phyloP scores from a whole-genome alignment of 148 eudicot genomes.

The Camellia japonica region DNA sequence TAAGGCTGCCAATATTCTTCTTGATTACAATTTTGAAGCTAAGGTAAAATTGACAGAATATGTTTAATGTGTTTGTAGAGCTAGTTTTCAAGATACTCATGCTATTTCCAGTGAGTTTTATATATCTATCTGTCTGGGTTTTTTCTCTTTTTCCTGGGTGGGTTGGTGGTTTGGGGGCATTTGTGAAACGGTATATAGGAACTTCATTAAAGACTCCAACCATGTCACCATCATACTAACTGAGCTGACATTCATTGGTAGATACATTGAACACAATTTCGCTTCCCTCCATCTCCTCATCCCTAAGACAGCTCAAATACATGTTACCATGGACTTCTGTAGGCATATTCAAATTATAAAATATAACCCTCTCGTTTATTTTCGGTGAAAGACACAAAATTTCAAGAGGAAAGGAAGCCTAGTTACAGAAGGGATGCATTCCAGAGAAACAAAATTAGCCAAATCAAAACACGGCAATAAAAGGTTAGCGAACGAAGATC shows the following conservation, averaged over 20 bases:
- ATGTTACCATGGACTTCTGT: not conserved
- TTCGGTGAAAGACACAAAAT: no score
- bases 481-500: no score
- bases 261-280: not conserved
- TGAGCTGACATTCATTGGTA: not conserved
- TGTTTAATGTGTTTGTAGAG: not conserved
- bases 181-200: no score
- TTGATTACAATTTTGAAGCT: slow-evolving; percentile 68
- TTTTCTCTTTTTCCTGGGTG: not conserved
- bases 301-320: not conserved
- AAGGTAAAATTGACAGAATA: slow-evolving; percentile 39
- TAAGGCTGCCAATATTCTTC: slow-evolving; percentile 79
- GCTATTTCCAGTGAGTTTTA: not conserved
- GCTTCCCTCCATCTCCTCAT: not conserved
- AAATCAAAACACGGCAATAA: no score
- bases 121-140: no score
- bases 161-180: not conserved
- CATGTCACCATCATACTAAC: not conserved
- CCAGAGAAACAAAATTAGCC: no score
- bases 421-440: no score
- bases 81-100: not conserved
- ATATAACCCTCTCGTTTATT: not conserved
- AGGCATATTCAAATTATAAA: not conserved
- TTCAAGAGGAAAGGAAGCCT: no score
- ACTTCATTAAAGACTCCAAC: not conserved